phyloP scores from a whole-genome alignment of 495 filamentous ascomycete species.

The Lasiosphaeriaceae sp. region DNA sequence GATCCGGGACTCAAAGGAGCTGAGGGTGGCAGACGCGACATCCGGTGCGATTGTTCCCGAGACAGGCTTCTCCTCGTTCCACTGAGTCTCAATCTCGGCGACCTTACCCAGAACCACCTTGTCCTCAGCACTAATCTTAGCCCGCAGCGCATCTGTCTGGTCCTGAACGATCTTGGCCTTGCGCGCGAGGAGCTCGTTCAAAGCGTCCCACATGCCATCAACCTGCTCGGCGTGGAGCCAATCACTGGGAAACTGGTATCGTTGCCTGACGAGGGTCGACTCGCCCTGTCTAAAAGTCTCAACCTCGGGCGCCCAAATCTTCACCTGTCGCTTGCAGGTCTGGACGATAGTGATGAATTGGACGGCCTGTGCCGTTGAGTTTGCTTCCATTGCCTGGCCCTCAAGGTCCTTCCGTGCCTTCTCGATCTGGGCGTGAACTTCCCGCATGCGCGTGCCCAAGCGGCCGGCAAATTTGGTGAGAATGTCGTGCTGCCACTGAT shows the following conservation, averaged over 20 bases:
- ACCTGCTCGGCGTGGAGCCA: constrained; percentile 95
- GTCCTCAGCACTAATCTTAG: constrained; percentile 96
- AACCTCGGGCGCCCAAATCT: constrained; percentile 90
- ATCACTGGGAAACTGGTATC: constrained; percentile 87
- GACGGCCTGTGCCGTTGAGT: constrained; percentile 91
- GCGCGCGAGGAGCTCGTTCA: constrained; percentile 82
- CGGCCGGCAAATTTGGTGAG: constrained; percentile 84
- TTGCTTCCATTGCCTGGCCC: constrained; percentile 82
- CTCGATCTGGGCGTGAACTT: constrained; percentile 83
- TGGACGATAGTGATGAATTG: constrained; percentile 98
- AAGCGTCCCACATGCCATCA: constrained; percentile 83
- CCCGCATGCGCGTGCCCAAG: constrained; percentile 84
- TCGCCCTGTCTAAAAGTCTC: constrained; percentile 94
- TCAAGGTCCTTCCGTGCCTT: constrained; percentile 85
- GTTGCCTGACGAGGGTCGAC: constrained; percentile 79
- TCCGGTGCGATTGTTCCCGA: constrained; percentile 89
- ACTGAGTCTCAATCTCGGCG: constrained; percentile 70
- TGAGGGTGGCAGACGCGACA: constrained; percentile 73
- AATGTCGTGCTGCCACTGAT: constrained; percentile 99
- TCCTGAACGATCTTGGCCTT: constrained; percentile 94
- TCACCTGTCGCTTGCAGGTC: constrained; percentile 87
- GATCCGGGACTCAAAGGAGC: constrained; percentile 75
- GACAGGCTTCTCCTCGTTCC: constrained; percentile 95
- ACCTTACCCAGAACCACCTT: constrained; percentile 86
- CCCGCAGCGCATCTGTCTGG: constrained; percentile 88